Percentiles rank a stretch among this genome's conserved stretches.
phyloP scores from a whole-genome alignment of 192 early-diverging fungal genomes.

The Backusella luteola region DNA sequence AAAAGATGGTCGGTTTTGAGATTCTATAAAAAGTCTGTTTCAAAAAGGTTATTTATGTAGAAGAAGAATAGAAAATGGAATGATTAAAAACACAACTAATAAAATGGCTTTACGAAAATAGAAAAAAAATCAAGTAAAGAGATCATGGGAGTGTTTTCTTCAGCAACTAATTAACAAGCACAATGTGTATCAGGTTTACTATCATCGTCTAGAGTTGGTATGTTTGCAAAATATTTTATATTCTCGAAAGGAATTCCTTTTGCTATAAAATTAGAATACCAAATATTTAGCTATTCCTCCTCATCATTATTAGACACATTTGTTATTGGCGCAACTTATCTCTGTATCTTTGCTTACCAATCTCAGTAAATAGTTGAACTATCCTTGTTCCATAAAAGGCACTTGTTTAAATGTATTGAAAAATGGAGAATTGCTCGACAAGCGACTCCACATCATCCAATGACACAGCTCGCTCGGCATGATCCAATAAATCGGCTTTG shows the following conservation, averaged over 20 bases:
- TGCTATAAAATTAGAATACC: neutral
- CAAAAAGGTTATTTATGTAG: neutral
- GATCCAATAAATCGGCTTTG: slow-evolving; percentile 78
- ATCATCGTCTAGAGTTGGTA: neutral
- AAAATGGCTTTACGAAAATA: neutral
- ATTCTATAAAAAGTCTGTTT: neutral
- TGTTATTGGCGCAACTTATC: neutral
- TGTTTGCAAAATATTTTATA: slow-evolving; percentile 6
- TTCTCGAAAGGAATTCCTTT: slow-evolving; percentile 32
- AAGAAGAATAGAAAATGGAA: neutral
- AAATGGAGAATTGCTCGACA: slow-evolving; percentile 56
- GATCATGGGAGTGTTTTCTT: neutral
- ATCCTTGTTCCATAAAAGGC: slow-evolving; percentile 86
- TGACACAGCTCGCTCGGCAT: slow-evolving; percentile 27
- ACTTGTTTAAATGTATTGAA: slow-evolving; percentile 89
- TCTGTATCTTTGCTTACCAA: slow-evolving; percentile 36
- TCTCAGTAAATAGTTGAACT: slow-evolving; percentile 88
- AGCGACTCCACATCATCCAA: slow-evolving; percentile 45
- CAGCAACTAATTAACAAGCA: neutral
- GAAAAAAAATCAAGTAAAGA: neutral
- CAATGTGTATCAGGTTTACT: neutral
- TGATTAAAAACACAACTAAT: neutral
- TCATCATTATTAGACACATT: neutral
- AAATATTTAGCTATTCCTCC: too few species aligned
- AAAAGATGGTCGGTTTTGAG: neutral